phyloP scores from a whole-genome alignment of 768 basidiomycete genomes.

The Mycena kentingensis region DNA sequence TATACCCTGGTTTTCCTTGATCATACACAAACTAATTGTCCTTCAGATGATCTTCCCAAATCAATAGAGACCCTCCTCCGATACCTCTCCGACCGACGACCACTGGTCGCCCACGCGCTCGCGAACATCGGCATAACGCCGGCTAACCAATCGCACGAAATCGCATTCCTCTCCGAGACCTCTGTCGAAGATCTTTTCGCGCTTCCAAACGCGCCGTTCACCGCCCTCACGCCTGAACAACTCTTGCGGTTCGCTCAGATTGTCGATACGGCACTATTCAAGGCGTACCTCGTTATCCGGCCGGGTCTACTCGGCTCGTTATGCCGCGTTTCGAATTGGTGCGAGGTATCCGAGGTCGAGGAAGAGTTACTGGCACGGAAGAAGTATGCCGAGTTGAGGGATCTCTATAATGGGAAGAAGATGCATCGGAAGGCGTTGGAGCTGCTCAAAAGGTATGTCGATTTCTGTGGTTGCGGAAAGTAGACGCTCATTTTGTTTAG shows the following conservation, averaged over 20 bases:
- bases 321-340: slow-evolving; percentile 94
- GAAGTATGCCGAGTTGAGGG: slow-evolving; percentile 91
- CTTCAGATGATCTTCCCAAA: slow-evolving; percentile 58
- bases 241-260: slow-evolving; percentile 89
- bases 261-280: slow-evolving; percentile 93
- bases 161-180: slow-evolving; percentile 69
- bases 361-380: slow-evolving; percentile 80
- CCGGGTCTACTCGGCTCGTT: slow-evolving; percentile 82
- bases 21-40: background rate
- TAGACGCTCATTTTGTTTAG: slow-evolving; percentile 41
- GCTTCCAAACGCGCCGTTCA: slow-evolving; percentile 74
- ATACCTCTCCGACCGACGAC: slow-evolving; percentile 88
- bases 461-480: background rate
- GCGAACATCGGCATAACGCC: slow-evolving; percentile 68
- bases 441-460: slow-evolving; percentile 78
- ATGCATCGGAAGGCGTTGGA: slow-evolving; percentile 90
- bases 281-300: slow-evolving; percentile 81
- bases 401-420: slow-evolving; percentile 91
- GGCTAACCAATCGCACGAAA: slow-evolving; percentile 63
- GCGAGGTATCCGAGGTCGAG: slow-evolving; percentile 93
- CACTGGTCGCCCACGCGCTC: slow-evolving; percentile 80
- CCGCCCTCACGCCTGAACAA: slow-evolving; percentile 77
- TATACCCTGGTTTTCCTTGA: slow-evolving; percentile 12
- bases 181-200: slow-evolving; percentile 75
- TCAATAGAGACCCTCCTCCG: slow-evolving; percentile 88